phyloP scores from a whole-genome alignment of 129 eudicot species.

The Glebionis coronaria region DNA sequence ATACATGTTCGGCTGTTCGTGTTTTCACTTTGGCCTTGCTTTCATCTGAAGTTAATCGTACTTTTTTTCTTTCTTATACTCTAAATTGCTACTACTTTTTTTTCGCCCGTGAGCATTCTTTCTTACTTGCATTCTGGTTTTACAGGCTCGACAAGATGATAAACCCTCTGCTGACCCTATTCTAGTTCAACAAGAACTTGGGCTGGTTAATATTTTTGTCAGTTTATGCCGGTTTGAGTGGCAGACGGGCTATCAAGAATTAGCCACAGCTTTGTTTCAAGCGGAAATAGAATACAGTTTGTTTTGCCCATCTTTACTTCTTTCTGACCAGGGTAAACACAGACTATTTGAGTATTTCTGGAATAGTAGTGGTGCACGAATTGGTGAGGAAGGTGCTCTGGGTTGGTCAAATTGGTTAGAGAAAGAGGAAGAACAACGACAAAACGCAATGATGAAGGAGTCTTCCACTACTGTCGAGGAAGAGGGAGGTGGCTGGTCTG shows the following conservation, averaged over 20 bases:
- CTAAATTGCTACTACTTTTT: not conserved
- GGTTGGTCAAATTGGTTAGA: constrained; percentile 97
- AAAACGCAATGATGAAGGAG: constrained; percentile 48
- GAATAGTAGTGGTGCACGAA: constrained; percentile 88
- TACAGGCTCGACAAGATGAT: constrained; percentile 55
- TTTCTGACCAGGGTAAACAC: constrained; percentile 68
- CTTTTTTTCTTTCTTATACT: not conserved
- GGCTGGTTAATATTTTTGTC: constrained; percentile 68
- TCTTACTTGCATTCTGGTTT: not conserved
- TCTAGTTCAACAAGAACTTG: constrained; percentile 58
- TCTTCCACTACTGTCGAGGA: constrained; percentile 44
- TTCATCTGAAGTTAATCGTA: not conserved
- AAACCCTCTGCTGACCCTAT: constrained; percentile 39
- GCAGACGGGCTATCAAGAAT: constrained; percentile 91
- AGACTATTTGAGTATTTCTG: constrained; percentile 94
- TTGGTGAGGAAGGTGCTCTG: constrained; percentile 93
- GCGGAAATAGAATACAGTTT: constrained; percentile 82
- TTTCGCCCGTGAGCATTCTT: not conserved
- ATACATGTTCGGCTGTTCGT: not conserved
- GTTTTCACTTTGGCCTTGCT: not conserved
- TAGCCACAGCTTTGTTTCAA: constrained; percentile 93
- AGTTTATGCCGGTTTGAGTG: constrained; percentile 93
- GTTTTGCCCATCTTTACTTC: constrained; percentile 80
- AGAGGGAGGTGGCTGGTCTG: constrained; percentile 98
- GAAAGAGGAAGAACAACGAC: constrained; percentile 86